phyloP scores from a whole-genome alignment of 2,329 filamentous ascomycete genomes.

The Verticillium nubilum region DNA sequence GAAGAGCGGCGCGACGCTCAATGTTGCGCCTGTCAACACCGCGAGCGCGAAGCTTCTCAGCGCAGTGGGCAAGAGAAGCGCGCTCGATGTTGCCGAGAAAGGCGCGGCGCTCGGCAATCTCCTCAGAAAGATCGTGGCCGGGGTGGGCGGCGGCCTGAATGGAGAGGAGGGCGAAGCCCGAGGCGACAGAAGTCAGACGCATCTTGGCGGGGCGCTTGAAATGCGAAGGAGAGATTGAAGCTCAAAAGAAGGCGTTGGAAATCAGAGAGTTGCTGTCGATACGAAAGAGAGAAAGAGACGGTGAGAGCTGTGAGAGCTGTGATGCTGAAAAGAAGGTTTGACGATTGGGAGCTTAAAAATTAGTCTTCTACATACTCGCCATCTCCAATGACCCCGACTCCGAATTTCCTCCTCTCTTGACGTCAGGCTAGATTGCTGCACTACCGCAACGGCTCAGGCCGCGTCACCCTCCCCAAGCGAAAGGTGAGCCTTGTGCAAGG shows the following conservation, averaged over 20 bases:
- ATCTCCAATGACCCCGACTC: neutral
- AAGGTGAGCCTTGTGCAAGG: neutral
- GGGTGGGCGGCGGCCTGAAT: conserved; percentile 33
- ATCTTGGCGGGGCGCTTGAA: neutral
- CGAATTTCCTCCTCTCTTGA: neutral
- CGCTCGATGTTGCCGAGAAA: conserved; percentile 35
- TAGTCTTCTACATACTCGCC: neutral
- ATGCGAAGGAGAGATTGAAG: neutral
- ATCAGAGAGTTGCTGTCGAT: neutral
- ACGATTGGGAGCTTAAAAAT: neutral
- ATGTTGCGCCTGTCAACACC: conserved; percentile 38
- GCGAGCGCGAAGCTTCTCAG: conserved; percentile 37
- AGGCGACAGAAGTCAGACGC: conserved; percentile 9
- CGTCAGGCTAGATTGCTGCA: neutral
- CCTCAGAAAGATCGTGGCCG: conserved; percentile 41
- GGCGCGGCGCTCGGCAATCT: conserved; percentile 41
- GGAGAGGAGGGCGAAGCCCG: conserved; percentile 9
- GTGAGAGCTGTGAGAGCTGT: neutral
- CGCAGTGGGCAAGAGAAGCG: conserved; percentile 39
- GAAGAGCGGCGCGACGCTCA: conserved; percentile 34
- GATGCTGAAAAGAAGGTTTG: neutral
- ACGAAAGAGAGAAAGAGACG: neutral
- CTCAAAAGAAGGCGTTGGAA: conserved; percentile 1
- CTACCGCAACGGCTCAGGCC: neutral
- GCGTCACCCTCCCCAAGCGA: neutral